Base-by-base conservation (phyloP, 73 alveolate genomes). In the Halteria grandinella region DNA sequence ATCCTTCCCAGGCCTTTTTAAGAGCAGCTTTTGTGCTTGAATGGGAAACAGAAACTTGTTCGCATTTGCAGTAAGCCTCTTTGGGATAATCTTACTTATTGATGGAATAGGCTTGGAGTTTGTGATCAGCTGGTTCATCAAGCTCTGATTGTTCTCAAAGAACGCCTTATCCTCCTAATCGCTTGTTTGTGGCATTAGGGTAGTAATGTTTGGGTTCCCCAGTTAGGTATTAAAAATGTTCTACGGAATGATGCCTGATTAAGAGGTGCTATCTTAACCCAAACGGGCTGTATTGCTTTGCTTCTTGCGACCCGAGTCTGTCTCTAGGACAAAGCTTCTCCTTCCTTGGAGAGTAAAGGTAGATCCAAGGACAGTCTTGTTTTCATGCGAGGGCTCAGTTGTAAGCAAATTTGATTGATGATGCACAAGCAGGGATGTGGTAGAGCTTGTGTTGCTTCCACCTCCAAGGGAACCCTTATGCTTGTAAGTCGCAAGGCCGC, bases 11-110 rank as follows among this genome's bases (percentile, higher is more conserved):
- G 74, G 50, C 15, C 71, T 4, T 34, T 53, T 73, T 8, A 73
- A 15, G 12, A 73, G 75, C 10, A 73, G 39, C 55, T 73, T 73
- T 31, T 73, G 28, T 12, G 28, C 76, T 25, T 49, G 52, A 3
- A 73, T 34, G 0, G 85, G 85, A 23, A 54, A 73, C 5, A 73
- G 64, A 14, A 34, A n/a, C 29, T 73, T 73, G 23, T 14, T 52
- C 14, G 85, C 85, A 23, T 54, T 73, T 48, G n/a, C 18, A 14
- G 75, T 25, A 3, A 52, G 39, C 31, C 47, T 66, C 44, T 53
- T 73, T 36, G 75, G 85, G 7, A 55, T 0, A 3, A 37, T 44
- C 23, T 48, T 39, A 10, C 40, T 52, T 8, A 8, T 17, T 17
- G 85, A 66, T 20, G 17, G 36, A 8, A 27, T 24, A 7, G 74